These are phyloP conservation scores for Casuarina cunninghamiana DNA, from an alignment of 306 rosid species.

Conservation along the genomic window DNA sequence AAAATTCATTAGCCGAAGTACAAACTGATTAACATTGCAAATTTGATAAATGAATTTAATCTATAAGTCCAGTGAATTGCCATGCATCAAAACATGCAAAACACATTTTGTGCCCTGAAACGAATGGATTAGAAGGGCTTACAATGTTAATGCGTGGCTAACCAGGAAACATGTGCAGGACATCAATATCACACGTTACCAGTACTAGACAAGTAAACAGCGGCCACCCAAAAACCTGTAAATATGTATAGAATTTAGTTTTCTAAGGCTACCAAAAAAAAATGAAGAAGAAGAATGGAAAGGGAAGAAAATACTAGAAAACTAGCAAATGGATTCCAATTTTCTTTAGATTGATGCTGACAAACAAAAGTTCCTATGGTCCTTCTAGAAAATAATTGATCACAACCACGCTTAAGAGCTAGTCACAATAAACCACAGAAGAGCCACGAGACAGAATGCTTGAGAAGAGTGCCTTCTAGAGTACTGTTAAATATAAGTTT, in stretches of 20 bases:
- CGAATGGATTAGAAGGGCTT: background rate
- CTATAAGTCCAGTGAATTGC: no score
- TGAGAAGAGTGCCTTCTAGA: constrained; percentile 25
- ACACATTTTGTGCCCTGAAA: no score
- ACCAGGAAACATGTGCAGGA: background rate
- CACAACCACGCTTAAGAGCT: background rate
- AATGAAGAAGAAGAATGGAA: background rate
- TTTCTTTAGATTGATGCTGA: background rate
- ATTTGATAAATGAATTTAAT: no score
- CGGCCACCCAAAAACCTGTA: background rate
- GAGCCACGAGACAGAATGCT: constrained; percentile 1
- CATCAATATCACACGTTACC: background rate
- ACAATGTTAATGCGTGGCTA: background rate
- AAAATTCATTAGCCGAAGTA: no score
- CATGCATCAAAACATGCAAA: no score
- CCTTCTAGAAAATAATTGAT: background rate
- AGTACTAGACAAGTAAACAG: background rate
- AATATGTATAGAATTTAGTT: background rate
- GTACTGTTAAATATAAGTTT: background rate
- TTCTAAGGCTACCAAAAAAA: background rate
- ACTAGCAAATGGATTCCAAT: background rate
- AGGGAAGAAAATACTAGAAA: background rate
- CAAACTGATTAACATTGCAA: no score
- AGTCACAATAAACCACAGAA: background rate
- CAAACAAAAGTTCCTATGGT: background rate